Base-by-base conservation (phyloP, 768 basidiomycete species). In the Lactifluus echinatus region DNA sequence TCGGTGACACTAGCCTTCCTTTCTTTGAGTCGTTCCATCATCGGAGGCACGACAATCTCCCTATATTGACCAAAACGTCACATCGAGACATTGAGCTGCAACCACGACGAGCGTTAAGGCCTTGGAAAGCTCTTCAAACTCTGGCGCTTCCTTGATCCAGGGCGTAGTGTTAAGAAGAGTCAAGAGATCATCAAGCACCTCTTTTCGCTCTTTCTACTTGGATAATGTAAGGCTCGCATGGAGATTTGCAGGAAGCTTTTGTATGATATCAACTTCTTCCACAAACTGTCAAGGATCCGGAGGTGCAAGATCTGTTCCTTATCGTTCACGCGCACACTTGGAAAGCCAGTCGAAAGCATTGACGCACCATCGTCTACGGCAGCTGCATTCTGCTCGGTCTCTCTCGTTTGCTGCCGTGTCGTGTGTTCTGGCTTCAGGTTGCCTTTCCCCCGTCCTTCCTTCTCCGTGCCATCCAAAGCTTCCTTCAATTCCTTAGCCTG, bases 151-250 rank as follows among this genome's bases (percentile, higher is more conserved):
- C 65, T 84, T 84, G 65, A 97, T 88, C 56, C 84, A 80, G 12
- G 86, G 84, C 2, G 85, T 79, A 8, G 81, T 73, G 52, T 80
- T 79, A 28, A 98, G 71, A 33, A 91, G 71, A 2, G 80, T 79
- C 44, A 83, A 75, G 23, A 95, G 76, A 26, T 91, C 90, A 62
- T 96, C 93, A 31, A 98, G 74, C 2, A 81, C 88, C 65, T 94
- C 89, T 67, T 97, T 93, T 39, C 92, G 82, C 63, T 99, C 96
- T 67, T 99, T 98, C 96, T 96, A 99, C 71, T 98, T 97, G 0
- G 91, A 83, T 4, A 95, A 98, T 23, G 84, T 80, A 48, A 99
- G 76, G 50, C 79, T 75, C 2, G 83, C 75, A 56, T 89, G 82
- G 59, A 97, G 75, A 55, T 84, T 84, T 2, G 81, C 68, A 0